These are phyloP conservation scores for Cucurbitaria berberidis DNA, from an alignment of 2,329 filamentous ascomycete genomes.

Conservation along the genomic window DNA sequence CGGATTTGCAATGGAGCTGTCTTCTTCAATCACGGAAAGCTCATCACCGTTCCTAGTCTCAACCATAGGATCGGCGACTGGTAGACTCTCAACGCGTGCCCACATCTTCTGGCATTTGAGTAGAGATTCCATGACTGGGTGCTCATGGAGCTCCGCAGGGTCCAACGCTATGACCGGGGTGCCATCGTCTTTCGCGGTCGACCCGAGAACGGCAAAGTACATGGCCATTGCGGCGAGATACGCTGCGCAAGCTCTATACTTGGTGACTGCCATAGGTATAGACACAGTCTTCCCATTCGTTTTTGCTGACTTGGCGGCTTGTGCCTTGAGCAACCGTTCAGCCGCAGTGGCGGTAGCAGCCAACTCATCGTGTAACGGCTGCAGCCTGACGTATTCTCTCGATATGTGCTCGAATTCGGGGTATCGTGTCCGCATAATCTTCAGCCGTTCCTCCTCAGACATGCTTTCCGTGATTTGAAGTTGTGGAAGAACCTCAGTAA, in stretches of 20 bases:
- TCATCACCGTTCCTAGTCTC: slow-evolving; percentile 41
- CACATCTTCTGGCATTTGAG: slow-evolving; percentile 82
- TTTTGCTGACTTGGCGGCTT: slow-evolving; percentile 31
- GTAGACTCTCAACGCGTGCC: slow-evolving; percentile 73
- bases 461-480: slow-evolving; percentile 82
- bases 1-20: slow-evolving; percentile 40
- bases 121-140: slow-evolving; percentile 87
- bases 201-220: slow-evolving; percentile 94
- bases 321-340: slow-evolving; percentile 49
- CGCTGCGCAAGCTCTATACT: slow-evolving; percentile 80
- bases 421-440: slow-evolving; percentile 79
- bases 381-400: slow-evolving; percentile 77
- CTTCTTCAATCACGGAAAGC: slow-evolving; percentile 45
- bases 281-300: slow-evolving; percentile 7
- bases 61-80: slow-evolving; percentile 55
- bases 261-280: slow-evolving; percentile 58
- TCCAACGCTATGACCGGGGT: slow-evolving; percentile 65
- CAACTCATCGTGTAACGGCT: slow-evolving; percentile 66
- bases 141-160: slow-evolving; percentile 81
- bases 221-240: slow-evolving; percentile 87
- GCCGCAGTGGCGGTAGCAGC: slow-evolving; percentile 64
- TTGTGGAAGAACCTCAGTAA: slow-evolving; percentile 86
- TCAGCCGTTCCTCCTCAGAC: slow-evolving; percentile 73
- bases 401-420: slow-evolving; percentile 90
- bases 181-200: slow-evolving; percentile 67